Evolutionary conservation across 805 yeast species (phyloP), one percentile per base, ranked within the genome.

Genomic region (Starmerella lactis-condensi): DNA sequence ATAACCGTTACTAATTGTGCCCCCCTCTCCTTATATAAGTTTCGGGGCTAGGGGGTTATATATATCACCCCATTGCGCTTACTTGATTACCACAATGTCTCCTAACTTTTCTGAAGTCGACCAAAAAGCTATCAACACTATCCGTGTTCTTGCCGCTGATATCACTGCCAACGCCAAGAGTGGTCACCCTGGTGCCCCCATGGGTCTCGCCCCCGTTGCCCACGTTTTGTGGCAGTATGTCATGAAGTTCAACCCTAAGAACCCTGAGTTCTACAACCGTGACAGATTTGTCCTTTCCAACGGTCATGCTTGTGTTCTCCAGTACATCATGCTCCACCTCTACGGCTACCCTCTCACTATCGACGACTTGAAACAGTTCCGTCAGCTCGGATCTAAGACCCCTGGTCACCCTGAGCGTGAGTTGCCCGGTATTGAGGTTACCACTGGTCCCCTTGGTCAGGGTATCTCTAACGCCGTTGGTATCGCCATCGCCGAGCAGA

Each of bases 131-230:
- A 64, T 85, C 58, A 65, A 68, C 65, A 79, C 96, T 47, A 77
- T 85, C 62, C 81, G 94, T 63, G 60, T 74, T 38, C 67, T 85
- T 48, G 72, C 96, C 22, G 75, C 77, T 33, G 98, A 85, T 56
- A 72, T 77, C 43, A 91, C 79, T 40, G 65, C 74, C 37, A 67
- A 71, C 59, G 85, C 95, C 49, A 76, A 85, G 61, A 75, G 93
- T 38, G 98, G 98, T 45, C 98, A 85, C 63, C 98, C 98, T 34
- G 98, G 98, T 45, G 96, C 98, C 32, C 96, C 96, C 50, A 72
- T 85, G 69, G 96, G 96, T 42, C 64, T 85, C 60, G 95, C 98
- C 12, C 93, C 95, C 28, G 74, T 83, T 38, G 93, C 95, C 40
- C 95, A 85, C 58, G 74, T 72, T 35, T 56, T 85, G 42, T 79